Evolutionary conservation across 371 early-diverging fungal species (phyloP).

Genomic region (Mucor irregularis): DNA sequence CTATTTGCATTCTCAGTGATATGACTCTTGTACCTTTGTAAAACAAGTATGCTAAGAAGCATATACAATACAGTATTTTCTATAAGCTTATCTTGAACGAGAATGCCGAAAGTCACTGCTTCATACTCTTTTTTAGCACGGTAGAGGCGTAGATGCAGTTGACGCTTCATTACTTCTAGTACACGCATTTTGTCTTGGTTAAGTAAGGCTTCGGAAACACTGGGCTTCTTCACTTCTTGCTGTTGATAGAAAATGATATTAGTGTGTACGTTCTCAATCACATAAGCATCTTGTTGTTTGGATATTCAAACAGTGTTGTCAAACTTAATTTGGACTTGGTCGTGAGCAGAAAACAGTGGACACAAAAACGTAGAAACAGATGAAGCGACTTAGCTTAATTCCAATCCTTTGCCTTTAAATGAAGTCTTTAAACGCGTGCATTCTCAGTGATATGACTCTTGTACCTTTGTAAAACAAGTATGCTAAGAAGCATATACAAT

Average conservation of each 20-base stretch:
- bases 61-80: conserved; percentile 6
- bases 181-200: conserved; percentile 15
- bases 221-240: conserved; percentile 12
- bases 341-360: conserved; percentile 20
- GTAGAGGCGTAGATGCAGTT: conserved; percentile 14
- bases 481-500: conserved; percentile 11
- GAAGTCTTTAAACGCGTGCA: too few relatives aligned
- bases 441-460: conserved; percentile 7
- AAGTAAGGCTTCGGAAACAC: conserved; percentile 11
- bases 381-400: conserved; percentile 5
- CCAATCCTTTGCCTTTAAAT: conserved; percentile 15
- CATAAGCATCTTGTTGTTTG: conserved; percentile 11
- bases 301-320: conserved; percentile 22
- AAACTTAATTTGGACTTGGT: conserved; percentile 21
- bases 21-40: conserved; percentile 17
- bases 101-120: conserved; percentile 15
- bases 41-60: conserved; percentile 14
- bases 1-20: conserved; percentile 11
- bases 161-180: conserved; percentile 19
- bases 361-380: conserved; percentile 11
- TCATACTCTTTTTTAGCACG: conserved; percentile 16
- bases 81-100: conserved; percentile 16
- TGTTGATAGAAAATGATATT: conserved; percentile 17
- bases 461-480: conserved; percentile 19
- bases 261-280: conserved; percentile 7